Conservation (phyloP, 371 early-diverging fungal species). For the Syncephalis plumigaleata region DNA sequence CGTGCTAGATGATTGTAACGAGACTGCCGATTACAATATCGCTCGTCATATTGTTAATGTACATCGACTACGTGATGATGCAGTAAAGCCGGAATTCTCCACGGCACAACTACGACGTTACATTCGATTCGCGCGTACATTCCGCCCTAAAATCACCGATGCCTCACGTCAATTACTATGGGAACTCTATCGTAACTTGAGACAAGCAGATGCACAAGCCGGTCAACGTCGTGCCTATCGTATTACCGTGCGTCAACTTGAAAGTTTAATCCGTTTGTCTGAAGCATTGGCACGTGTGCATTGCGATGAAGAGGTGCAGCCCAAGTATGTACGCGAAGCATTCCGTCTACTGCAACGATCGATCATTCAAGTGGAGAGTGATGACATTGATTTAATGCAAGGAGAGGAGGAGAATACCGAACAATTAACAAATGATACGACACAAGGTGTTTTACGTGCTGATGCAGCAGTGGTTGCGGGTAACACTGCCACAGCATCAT, state of each 20-base stretch:
- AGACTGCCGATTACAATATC: slow-evolving; percentile 79
- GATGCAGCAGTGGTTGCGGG: slow-evolving; percentile 3
- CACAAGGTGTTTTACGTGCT: slow-evolving; percentile 1
- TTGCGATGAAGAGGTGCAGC: slow-evolving; percentile 49
- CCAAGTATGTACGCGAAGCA: slow-evolving; percentile 83
- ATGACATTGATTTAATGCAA: slow-evolving; percentile 60
- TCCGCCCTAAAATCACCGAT: slow-evolving; percentile 68
- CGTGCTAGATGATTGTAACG: slow-evolving; percentile 91
- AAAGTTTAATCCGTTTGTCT: slow-evolving; percentile 92
- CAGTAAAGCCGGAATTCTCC: slow-evolving; percentile 49
- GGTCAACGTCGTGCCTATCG: slow-evolving; percentile 67
- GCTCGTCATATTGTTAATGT: slow-evolving; percentile 90
- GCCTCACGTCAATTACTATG: slow-evolving; percentile 68
- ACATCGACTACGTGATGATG: slow-evolving; percentile 62
- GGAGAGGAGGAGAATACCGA: slow-evolving; percentile 16
- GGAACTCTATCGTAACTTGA: slow-evolving; percentile 75
- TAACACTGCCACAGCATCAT: slow-evolving; percentile 6
- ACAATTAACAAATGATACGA: neutral
- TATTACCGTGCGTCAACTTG: slow-evolving; percentile 97
- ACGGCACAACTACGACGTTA: slow-evolving; percentile 69
- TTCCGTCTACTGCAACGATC: slow-evolving; percentile 77
- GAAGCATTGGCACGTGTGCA: slow-evolving; percentile 95
- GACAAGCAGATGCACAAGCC: slow-evolving; percentile 77
- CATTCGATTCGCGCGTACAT: slow-evolving; percentile 75
- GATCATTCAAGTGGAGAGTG: slow-evolving; percentile 85